Evolutionary conservation across 306 rosid species (phyloP).

Genomic region (Vicia sativa): DNA sequence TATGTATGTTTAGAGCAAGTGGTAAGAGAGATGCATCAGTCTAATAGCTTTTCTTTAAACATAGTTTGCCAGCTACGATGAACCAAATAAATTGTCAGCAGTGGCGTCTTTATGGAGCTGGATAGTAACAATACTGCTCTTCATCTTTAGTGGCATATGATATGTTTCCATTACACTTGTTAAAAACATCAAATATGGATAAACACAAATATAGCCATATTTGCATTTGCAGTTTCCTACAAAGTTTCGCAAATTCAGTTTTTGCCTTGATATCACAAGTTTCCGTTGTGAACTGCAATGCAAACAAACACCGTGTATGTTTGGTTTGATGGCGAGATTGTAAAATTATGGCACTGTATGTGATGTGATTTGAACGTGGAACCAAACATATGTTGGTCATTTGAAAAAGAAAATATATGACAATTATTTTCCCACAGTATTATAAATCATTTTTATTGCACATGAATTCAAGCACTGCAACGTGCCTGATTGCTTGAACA

Average conservation of each 20-base stretch:
- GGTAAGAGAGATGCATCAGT: slow-evolving; percentile 22
- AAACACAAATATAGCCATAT: not conserved
- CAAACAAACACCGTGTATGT: no score
- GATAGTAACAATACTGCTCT: slow-evolving; percentile 20
- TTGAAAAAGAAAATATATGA: no score
- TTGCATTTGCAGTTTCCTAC: no score
- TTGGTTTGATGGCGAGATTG: no score
- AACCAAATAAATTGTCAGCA: slow-evolving; percentile 25
- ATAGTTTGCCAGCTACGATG: slow-evolving; percentile 7
- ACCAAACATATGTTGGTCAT: no score
- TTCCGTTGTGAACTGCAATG: no score
- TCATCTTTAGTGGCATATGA: slow-evolving; percentile 12
- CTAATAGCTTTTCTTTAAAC: slow-evolving; percentile 27
- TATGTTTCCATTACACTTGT: not conserved
- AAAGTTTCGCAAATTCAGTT: no score
- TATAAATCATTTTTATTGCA: no score
- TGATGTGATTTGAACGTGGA: no score
- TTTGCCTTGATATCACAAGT: no score
- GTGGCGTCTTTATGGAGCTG: slow-evolving; percentile 8
- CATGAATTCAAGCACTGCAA: not conserved
- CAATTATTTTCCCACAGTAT: no score
- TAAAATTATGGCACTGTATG: no score
- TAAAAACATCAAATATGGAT: slow-evolving; percentile 1
- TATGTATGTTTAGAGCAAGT: slow-evolving; percentile 32
- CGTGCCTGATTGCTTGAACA: slow-evolving; percentile 17